These are phyloP conservation scores for Sporisorium exsertum DNA, from an alignment of 1,284 basidiomycete species.

Conservation along the genomic window DNA sequence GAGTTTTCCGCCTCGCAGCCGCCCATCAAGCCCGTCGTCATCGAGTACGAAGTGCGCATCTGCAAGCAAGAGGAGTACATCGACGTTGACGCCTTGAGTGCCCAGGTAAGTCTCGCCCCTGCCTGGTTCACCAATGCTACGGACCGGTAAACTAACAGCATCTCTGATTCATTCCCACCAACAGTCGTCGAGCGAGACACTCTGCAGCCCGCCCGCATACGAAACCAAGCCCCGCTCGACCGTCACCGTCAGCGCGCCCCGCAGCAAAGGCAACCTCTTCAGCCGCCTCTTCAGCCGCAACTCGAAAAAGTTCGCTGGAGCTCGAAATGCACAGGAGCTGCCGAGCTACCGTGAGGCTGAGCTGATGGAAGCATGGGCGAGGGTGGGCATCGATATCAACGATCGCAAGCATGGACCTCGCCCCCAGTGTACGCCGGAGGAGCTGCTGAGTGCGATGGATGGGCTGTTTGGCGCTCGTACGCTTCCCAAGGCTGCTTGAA, in stretches of 20 bases:
- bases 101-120: constrained; percentile 9
- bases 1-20: constrained; percentile 7
- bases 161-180: background rate
- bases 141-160: background rate
- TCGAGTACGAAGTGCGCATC: constrained; percentile 22
- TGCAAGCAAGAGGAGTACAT: constrained; percentile 15
- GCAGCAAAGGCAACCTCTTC: constrained; percentile 22
- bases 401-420: constrained; percentile 38
- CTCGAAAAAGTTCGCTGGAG: background rate
- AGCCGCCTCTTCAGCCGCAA: constrained; percentile 35
- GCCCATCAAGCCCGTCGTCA: constrained; percentile 5
- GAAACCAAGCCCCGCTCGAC: constrained; percentile 7
- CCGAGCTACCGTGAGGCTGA: constrained; percentile 45
- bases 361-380: constrained; percentile 35
- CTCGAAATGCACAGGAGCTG: background rate
- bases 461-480: constrained; percentile 31
- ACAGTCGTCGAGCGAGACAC: constrained; percentile 20
- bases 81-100: constrained; percentile 7
- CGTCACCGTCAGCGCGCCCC: background rate
- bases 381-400: constrained; percentile 47
- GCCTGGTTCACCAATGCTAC: background rate
- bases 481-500: background rate
- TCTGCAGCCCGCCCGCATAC: constrained; percentile 23
- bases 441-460: constrained; percentile 32
- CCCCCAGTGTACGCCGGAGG: constrained; percentile 44